phyloP scores from a whole-genome alignment of 768 basidiomycete genomes.

The Rhizopogon roseolus region DNA sequence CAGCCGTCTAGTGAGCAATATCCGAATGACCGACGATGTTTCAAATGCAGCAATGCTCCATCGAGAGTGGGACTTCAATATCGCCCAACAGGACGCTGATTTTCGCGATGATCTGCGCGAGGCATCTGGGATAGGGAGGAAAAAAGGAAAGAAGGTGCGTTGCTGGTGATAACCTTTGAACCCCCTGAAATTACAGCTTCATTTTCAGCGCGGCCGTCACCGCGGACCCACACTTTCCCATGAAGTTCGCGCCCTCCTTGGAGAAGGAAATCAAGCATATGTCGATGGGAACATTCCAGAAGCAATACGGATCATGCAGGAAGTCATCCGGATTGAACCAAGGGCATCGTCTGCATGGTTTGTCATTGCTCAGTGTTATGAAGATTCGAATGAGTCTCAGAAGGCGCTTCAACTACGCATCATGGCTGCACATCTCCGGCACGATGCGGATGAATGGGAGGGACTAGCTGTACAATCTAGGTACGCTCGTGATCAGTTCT shows the following conservation, averaged over 20 bases:
- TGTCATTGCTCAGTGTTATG: conserved; percentile 80
- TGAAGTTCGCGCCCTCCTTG: conserved; percentile 70
- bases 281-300: conserved; percentile 62
- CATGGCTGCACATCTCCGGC: conserved; percentile 84
- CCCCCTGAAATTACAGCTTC: background rate
- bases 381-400: conserved; percentile 61
- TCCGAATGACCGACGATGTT: conserved; percentile 47
- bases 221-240: conserved; percentile 60
- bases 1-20: conserved; percentile 67
- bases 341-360: conserved; percentile 81
- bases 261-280: conserved; percentile 85
- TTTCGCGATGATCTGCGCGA: conserved; percentile 71
- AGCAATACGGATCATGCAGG: conserved; percentile 78
- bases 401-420: conserved; percentile 81
- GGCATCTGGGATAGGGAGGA: conserved; percentile 67
- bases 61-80: conserved; percentile 70
- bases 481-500: conserved; percentile 30
- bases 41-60: conserved; percentile 43
- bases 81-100: conserved; percentile 62
- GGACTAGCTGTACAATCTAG: conserved; percentile 69
- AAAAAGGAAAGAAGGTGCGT: conserved; percentile 42
- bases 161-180: background rate
- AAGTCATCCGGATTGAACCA: conserved; percentile 93
- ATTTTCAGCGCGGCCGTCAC: conserved; percentile 33
- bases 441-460: conserved; percentile 87